Evolutionary conservation across 306 rosid species (phyloP).

Genomic region (Vigna mungo): DNA sequence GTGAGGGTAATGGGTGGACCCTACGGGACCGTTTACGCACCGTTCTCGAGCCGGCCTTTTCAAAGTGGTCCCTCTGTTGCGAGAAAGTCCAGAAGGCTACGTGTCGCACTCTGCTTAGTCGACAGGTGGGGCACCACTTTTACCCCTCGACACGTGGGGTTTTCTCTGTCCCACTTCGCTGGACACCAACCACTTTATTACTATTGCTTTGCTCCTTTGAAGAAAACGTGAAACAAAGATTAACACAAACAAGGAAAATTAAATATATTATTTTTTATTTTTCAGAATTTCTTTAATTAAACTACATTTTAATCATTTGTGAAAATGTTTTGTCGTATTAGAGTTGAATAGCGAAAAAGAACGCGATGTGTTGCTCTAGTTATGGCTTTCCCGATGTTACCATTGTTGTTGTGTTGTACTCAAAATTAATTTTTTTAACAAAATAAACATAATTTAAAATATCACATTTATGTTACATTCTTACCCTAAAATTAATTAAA

Average conservation of each 20-base stretch:
- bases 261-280: neutral
- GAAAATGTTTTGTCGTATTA: neutral
- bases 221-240: constrained; percentile 32
- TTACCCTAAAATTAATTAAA: neutral
- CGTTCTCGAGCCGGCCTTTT: constrained; percentile 39
- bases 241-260: neutral
- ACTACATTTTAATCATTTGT: too few species aligned
- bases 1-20: constrained; percentile 42
- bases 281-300: neutral
- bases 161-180: neutral
- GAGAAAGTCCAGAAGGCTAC: neutral
- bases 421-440: neutral
- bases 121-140: constrained; percentile 47
- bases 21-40: constrained; percentile 44
- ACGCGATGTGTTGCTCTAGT: neutral
- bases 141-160: constrained; percentile 43
- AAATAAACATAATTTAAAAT: neutral
- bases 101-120: constrained; percentile 16
- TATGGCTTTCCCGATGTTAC: constrained; percentile 17
- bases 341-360: neutral
- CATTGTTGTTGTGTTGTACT: neutral
- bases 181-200: constrained; percentile 31
- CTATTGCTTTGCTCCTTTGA: constrained; percentile 15
- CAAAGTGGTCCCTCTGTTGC: constrained; percentile 36
- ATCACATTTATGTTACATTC: neutral